Conservation (phyloP, 2,329 filamentous ascomycete genomes). For the Macroventuria anomochaeta region DNA sequence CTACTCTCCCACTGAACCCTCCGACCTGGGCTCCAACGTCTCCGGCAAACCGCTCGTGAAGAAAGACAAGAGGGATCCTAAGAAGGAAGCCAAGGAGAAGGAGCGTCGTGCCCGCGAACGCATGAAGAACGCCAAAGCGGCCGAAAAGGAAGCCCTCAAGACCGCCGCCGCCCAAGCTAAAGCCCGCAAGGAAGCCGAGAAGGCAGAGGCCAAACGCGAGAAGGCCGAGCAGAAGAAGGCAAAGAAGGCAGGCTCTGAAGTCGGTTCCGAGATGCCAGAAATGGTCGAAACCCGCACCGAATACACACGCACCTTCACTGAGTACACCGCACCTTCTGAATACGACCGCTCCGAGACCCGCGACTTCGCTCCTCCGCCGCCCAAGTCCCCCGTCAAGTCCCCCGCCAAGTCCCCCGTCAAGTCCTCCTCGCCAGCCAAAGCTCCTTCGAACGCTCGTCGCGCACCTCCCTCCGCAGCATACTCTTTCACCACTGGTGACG, state of each 20-base stretch:
- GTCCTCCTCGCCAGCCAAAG: slow-evolving; percentile 23
- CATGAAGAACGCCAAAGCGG: slow-evolving; percentile 54
- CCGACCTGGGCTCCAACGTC: slow-evolving; percentile 61
- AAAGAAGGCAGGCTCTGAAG: slow-evolving; percentile 47
- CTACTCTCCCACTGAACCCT: slow-evolving; percentile 70
- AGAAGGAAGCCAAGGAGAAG: slow-evolving; percentile 49
- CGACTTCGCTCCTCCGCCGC: slow-evolving; percentile 19
- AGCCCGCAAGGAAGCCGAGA: slow-evolving; percentile 52
- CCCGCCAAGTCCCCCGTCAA: slow-evolving; percentile 24
- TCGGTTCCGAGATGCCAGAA: slow-evolving; percentile 38
- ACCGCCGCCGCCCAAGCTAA: slow-evolving; percentile 49
- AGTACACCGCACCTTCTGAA: slow-evolving; percentile 41
- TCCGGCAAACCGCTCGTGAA: slow-evolving; percentile 54
- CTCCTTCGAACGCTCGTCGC: slow-evolving; percentile 33
- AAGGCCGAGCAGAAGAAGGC: slow-evolving; percentile 53
- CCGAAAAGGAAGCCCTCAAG: slow-evolving; percentile 47
- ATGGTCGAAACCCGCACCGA: slow-evolving; percentile 38
- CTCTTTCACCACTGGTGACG: slow-evolving; percentile 59
- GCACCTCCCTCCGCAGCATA: slow-evolving; percentile 51
- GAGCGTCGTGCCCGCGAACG: slow-evolving; percentile 57
- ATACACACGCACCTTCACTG: slow-evolving; percentile 34
- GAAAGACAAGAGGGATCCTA: slow-evolving; percentile 50
- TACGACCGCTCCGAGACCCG: slow-evolving; percentile 14
- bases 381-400: slow-evolving; percentile 23
- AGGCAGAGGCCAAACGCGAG: slow-evolving; percentile 44